These are phyloP conservation scores for Aspergillus eucalypticola DNA, from an alignment of 2,329 filamentous ascomycete genomes.

Conservation along the genomic window DNA sequence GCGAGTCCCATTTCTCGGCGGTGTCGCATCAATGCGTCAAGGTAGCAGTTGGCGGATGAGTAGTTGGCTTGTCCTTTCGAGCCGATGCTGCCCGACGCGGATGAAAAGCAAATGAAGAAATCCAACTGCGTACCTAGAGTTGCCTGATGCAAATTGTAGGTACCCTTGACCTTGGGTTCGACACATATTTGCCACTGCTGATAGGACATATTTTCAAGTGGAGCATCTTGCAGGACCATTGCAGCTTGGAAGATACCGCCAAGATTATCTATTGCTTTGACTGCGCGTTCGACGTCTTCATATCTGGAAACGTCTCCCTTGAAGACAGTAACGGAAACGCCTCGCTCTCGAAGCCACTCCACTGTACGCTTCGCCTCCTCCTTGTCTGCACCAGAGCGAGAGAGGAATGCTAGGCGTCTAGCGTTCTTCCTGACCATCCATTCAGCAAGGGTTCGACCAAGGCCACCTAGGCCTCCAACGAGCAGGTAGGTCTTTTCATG, in stretches of 20 bases:
- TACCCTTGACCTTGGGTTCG: conserved; percentile 1
- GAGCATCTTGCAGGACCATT: conserved; percentile 3
- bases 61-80: conserved; percentile 8
- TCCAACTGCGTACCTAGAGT: not conserved
- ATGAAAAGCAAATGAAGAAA: conserved; percentile 12
- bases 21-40: not conserved
- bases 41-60: conserved; percentile 6
- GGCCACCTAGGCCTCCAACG: conserved; percentile 10
- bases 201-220: not conserved
- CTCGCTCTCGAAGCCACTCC: not conserved
- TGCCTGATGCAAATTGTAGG: not conserved
- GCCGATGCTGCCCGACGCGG: not conserved
- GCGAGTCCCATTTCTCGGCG: conserved; percentile 1
- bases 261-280: not conserved
- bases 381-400: not conserved
- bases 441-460: conserved; percentile 1
- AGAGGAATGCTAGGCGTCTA: conserved; percentile 2
- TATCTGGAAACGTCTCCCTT: not conserved
- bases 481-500: conserved; percentile 4
- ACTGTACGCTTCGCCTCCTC: not conserved
- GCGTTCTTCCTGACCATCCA: conserved; percentile 4
- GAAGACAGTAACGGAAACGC: not conserved
- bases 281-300: not conserved
- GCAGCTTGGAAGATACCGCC: conserved; percentile 6
- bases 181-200: not conserved